Conservation (phyloP, 75 land plant genomes). For the Cryptomeria japonica region DNA sequence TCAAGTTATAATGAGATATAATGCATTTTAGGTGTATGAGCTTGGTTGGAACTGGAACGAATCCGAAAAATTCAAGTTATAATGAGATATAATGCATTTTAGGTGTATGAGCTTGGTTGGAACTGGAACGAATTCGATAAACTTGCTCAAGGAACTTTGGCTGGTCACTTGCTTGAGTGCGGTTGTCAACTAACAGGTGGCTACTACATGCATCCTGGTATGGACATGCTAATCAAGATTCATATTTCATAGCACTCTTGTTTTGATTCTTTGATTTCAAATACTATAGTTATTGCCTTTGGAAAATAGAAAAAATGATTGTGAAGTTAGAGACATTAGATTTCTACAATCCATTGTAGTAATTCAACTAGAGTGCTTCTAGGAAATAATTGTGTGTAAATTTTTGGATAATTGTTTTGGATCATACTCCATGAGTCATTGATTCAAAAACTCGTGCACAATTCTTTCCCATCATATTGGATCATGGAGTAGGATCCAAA, state of each 20-base stretch:
- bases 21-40: conserved; percentile 73
- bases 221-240: neutral
- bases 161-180: conserved; percentile 96
- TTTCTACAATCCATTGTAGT: too few species aligned
- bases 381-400: too few species aligned
- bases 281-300: neutral
- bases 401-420: too few species aligned
- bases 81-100: neutral
- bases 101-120: conserved; percentile 98
- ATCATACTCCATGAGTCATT: too few species aligned
- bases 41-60: conserved; percentile 97
- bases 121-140: conserved; percentile 77
- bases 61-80: conserved; percentile 15
- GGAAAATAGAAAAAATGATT: neutral
- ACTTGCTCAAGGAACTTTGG: conserved; percentile 86
- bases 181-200: conserved; percentile 99
- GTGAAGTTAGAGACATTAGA: neutral
- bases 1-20: neutral
- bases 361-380: too few species aligned
- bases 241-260: neutral
- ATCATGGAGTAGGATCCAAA: too few species aligned
- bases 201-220: conserved; percentile 96
- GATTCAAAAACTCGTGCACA: too few species aligned
- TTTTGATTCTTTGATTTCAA: conserved; percentile 1
- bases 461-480: too few species aligned